A percentile compares a stretch with the other conserved stretches of the same genome.
phyloP scores from a whole-genome alignment of 1,139 yeast species.

The Kodamaea alishanica region DNA sequence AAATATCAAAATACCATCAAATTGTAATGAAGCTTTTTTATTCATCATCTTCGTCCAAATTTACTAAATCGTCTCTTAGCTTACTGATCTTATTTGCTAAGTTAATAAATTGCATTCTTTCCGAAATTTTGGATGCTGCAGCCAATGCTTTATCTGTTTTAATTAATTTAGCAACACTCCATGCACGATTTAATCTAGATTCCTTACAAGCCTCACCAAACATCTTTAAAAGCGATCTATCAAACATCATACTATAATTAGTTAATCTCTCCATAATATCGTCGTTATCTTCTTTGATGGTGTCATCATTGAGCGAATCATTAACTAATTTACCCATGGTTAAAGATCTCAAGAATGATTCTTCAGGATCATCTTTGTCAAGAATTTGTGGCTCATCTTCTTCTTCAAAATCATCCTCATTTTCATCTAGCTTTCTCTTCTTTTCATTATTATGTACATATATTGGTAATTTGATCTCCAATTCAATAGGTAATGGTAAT shows the following conservation, averaged over 20 bases:
- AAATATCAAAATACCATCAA: no score
- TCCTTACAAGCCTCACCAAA: conserved; percentile 77
- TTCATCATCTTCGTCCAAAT: conserved; percentile 20
- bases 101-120: conserved; percentile 63
- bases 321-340: conserved; percentile 49
- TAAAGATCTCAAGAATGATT: conserved; percentile 40
- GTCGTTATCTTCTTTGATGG: conserved; percentile 35
- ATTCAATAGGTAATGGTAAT: conserved; percentile 75
- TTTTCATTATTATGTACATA: conserved; percentile 18
- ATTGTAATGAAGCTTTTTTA: no score
- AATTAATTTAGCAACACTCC: conserved; percentile 65
- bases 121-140: conserved; percentile 83
- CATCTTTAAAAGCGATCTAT: conserved; percentile 69
- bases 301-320: conserved; percentile 37
- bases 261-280: conserved; percentile 45
- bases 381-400: conserved; percentile 18
- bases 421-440: conserved; percentile 18
- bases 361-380: conserved; percentile 42
- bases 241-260: conserved; percentile 53
- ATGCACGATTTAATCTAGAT: conserved; percentile 61
- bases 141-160: conserved; percentile 73
- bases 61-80: conserved; percentile 52
- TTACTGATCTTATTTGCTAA: conserved; percentile 67
- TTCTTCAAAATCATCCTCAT: conserved; percentile 25
- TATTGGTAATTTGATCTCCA: conserved; percentile 67